Evolutionary conservation across 805 yeast species (phyloP), one percentile per base, ranked within the genome.

Genomic region (Cyberlindnera meyerae): DNA sequence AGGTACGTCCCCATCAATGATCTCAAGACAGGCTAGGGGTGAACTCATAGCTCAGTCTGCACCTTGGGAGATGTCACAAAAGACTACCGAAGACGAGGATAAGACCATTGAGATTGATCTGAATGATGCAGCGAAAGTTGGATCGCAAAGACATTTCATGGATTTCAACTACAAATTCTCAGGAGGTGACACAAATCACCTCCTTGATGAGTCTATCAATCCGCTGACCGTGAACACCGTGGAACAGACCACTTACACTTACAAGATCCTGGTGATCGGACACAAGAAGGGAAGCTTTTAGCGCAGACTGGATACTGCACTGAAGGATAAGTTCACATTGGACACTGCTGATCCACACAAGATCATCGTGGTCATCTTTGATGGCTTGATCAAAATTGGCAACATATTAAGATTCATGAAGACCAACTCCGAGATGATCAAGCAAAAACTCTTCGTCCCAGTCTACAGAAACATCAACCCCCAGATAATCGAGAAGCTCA

Each of bases 351-450:
- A 42, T 0, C 36, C 49, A 11, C 48, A 43, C 30, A 43, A 36
- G 12, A 26, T 51, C 5, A 40, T 54, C 11, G 31, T 54, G 18
- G 40, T 54, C 4, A 42, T 54, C 11, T 54, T 54, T 43, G 57
- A 54, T 37, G 59, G 59, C 4, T 37, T 54, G 24, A 34, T 44
- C 16, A 54, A 54, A 41, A 52, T 54, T 36, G 59, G 59, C 2
- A 54, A 54, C 30, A 48, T 54, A 11, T 39, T 54, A 34, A 50
- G 53, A 28, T 49, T 52, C 29, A 46, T 52, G 29, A 54, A 52
- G 34, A 26, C 13, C 8, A 38, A 43, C 15, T 22, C 37, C 8
- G 35, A 35, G 14, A 14, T 33, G 1, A 27, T 22, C 3, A 15
- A 31, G 11, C 36, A 37, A 9, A 51, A 50, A 36, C 34, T 44